Percentiles rank a stretch among this genome's conserved stretches.
These are phyloP conservation scores for Cercospora zeae-maydis DNA, from an alignment of 2,329 filamentous ascomycete species.

Conservation along the genomic window DNA sequence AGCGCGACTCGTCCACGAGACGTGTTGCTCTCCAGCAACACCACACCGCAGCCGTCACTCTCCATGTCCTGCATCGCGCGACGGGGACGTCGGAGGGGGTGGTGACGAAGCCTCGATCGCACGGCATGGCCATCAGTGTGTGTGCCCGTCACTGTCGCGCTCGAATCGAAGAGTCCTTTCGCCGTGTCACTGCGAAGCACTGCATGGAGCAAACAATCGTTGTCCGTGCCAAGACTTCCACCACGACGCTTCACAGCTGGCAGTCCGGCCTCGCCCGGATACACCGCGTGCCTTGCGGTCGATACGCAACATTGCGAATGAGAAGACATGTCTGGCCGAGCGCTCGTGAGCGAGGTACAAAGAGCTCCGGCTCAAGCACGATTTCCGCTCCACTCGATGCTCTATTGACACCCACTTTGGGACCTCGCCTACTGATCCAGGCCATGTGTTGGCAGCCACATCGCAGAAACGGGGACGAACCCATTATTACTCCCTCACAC, in stretches of 20 bases:
- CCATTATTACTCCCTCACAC: slow-evolving; percentile 6
- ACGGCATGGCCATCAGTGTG: not conserved
- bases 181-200: not conserved
- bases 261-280: not conserved
- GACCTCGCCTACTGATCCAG: slow-evolving; percentile 6
- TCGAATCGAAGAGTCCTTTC: not conserved
- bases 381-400: slow-evolving; percentile 7
- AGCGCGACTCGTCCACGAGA: not conserved
- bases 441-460: slow-evolving; percentile 10
- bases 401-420: slow-evolving; percentile 27
- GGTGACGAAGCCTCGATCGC: not conserved
- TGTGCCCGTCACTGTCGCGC: not conserved
- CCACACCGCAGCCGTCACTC: not conserved
- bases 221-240: not conserved
- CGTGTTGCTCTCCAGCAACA: not conserved
- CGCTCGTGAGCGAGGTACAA: not conserved
- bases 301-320: not conserved
- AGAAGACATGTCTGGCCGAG: not conserved
- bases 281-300: not conserved
- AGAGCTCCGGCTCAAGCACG: not conserved
- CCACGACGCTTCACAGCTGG: not conserved
- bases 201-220: not conserved
- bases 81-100: not conserved
- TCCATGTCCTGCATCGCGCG: not conserved
- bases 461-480: slow-evolving; percentile 7